phyloP scores from a whole-genome alignment of 495 filamentous ascomycete genomes.

The Penicillium egyptiacum region DNA sequence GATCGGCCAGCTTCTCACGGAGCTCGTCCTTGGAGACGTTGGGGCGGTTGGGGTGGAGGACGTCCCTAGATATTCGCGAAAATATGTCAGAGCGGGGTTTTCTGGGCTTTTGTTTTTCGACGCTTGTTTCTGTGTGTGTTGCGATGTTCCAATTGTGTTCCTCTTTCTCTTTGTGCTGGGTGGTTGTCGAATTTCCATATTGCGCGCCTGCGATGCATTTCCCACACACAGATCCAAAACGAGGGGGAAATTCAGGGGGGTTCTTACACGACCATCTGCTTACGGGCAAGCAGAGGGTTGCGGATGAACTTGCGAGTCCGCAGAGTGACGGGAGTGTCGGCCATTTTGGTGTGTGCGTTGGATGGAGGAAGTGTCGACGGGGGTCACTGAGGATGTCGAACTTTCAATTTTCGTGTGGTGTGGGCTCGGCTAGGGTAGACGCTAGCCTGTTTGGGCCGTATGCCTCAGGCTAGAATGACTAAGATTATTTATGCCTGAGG shows the following conservation, averaged over 20 bases:
- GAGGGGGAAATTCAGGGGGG: conserved; percentile 18
- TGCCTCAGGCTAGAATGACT: conserved; percentile 1
- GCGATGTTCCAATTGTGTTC: conserved; percentile 10
- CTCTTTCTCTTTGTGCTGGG: conserved; percentile 2
- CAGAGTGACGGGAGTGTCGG: conserved; percentile 89
- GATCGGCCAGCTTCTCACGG: conserved; percentile 85
- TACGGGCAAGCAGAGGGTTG: conserved; percentile 96
- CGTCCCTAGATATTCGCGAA: conserved; percentile 64
- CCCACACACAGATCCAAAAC: conserved; percentile 16
- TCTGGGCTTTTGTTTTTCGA: background rate
- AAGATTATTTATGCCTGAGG: background rate
- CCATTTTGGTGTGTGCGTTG: conserved; percentile 65
- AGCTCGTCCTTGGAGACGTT: conserved; percentile 99
- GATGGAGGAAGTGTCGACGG: conserved; percentile 34
- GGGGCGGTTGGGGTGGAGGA: conserved; percentile 97
- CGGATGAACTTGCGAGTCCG: conserved; percentile 99
- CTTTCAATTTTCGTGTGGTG: conserved; percentile 46
- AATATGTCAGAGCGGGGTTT: conserved; percentile 29
- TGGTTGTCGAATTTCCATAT: conserved; percentile 20
- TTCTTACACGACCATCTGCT: conserved; percentile 99
- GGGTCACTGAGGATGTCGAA: conserved; percentile 27
- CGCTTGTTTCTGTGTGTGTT: conserved; percentile 9
- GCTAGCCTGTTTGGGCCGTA: conserved; percentile 28
- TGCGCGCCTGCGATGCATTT: conserved; percentile 12
- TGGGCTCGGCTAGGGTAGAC: conserved; percentile 46